Conservation (phyloP, 768 basidiomycete species). For the Hirschioporus abietinus region DNA sequence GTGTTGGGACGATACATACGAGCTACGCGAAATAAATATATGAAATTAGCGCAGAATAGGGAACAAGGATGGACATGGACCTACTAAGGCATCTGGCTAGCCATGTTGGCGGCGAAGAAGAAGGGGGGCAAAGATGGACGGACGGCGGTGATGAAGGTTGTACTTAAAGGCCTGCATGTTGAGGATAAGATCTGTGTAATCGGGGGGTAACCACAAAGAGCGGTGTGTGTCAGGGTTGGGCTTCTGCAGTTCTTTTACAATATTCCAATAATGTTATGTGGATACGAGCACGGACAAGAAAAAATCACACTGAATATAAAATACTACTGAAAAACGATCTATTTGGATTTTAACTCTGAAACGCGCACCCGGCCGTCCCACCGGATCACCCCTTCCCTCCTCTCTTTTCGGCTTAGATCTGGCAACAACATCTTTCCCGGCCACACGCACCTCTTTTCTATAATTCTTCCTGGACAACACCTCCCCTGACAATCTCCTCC, state of each 20-base stretch:
- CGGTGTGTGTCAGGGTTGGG: neutral
- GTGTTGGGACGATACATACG: conserved; percentile 8
- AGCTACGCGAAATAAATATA: neutral
- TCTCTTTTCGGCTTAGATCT: too few relatives aligned
- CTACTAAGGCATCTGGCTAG: neutral
- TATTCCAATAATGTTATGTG: neutral
- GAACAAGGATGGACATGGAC: neutral
- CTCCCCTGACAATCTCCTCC: neutral
- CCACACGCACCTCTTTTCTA: too few relatives aligned
- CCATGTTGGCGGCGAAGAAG: conserved; percentile 4
- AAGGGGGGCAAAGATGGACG: conserved; percentile 2
- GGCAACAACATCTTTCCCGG: too few relatives aligned
- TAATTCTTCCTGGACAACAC: neutral
- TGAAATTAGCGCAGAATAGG: neutral
- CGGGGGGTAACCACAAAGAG: neutral
- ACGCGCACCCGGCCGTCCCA: neutral
- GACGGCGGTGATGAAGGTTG: neutral
- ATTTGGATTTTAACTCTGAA: neutral
- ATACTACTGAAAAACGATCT: neutral
- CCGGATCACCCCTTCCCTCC: neutral
- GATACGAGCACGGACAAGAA: neutral
- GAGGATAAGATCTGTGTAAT: neutral
- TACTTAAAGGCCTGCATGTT: neutral
- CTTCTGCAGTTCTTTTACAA: neutral
- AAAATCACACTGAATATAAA: neutral